Evolutionary conservation across 805 yeast genomes (phyloP), one percentile per base, ranked within the genome.

Genomic region (Priceomyces haplophilus): DNA sequence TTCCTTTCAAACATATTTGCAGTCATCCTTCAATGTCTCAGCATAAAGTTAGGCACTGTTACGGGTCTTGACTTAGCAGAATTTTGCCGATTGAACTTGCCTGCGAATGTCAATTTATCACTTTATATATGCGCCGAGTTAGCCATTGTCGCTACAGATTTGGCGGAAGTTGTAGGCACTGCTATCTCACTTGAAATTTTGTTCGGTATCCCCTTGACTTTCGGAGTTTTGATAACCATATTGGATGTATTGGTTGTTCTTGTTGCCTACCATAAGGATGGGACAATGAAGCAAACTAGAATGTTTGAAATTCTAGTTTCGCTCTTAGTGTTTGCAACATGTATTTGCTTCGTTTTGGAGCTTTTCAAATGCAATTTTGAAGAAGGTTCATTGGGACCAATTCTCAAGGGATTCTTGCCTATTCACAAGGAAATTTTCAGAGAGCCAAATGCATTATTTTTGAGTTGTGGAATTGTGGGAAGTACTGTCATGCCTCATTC

Each of bases 131-230:
- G 90, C 47, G 95, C 97, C 0, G 98, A 91, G 56, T 66, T 84
- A 15, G 95, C 98, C 16, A 91, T 91, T 45, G 82, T 91, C 34
- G 97, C 97, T 2, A 91, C 98, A 0, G 99, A 91, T 65, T 76
- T 93, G 50, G 97, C 99, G 1, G 98, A 91, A 60, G 96, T 91
- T 27, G 91, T 93, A 19, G 99, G 99, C n/a, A 88, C 97, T 3
- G 97, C 98, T 3, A 88, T 91, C 44, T 84, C 98, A 0, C 73
- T 91, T 44, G 88, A 93, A 53, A 88, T 91, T 43, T 66, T 93
- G 34, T 80, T 90, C 58, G 75, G 78, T 2, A 69, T 93, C 6
- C 98, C 98, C 0, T 67, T 93, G 15, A 73, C 87, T 6, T 72
- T 80, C 4, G 99, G 99, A 25, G 96, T 91, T 12, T 65, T 88